phyloP scores from a whole-genome alignment of 257 asterid genomes.

The Solanum ossicruentum region DNA sequence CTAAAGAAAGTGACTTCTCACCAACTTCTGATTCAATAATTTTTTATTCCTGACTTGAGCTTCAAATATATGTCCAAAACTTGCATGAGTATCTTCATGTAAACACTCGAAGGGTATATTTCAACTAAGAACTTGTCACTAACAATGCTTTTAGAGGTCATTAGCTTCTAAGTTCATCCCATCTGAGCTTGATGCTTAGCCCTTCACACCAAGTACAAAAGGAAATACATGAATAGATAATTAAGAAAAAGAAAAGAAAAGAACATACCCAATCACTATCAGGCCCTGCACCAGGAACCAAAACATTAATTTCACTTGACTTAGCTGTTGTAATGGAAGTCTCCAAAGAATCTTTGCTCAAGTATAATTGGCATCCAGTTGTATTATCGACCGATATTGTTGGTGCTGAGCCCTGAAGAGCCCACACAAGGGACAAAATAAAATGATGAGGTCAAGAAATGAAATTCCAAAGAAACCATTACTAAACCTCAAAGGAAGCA shows the following conservation, averaged over 20 bases:
- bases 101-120: not conserved
- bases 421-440: not conserved
- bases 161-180: not conserved
- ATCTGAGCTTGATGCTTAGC: not conserved
- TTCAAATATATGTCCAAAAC: not conserved
- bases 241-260: not conserved
- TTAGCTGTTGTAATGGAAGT: constrained; percentile 89
- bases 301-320: constrained; percentile 81
- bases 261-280: constrained; percentile 82
- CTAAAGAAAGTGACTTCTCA: not conserved
- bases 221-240: not conserved
- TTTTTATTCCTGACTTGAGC: not conserved
- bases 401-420: constrained; percentile 76
- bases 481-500: not conserved
- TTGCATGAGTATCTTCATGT: not conserved
- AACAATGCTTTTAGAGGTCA: not conserved
- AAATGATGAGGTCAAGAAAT: not conserved
- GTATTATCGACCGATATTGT: constrained; percentile 91
- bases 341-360: constrained; percentile 77
- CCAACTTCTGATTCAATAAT: not conserved
- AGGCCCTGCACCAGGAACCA: constrained; percentile 75
- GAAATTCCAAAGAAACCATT: not conserved
- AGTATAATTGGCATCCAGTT: constrained; percentile 84
- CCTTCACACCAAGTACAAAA: not conserved
- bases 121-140: not conserved